Conservation (phyloP, 2,329 filamentous ascomycete genomes). For the Zasmidium citrigriseum region DNA sequence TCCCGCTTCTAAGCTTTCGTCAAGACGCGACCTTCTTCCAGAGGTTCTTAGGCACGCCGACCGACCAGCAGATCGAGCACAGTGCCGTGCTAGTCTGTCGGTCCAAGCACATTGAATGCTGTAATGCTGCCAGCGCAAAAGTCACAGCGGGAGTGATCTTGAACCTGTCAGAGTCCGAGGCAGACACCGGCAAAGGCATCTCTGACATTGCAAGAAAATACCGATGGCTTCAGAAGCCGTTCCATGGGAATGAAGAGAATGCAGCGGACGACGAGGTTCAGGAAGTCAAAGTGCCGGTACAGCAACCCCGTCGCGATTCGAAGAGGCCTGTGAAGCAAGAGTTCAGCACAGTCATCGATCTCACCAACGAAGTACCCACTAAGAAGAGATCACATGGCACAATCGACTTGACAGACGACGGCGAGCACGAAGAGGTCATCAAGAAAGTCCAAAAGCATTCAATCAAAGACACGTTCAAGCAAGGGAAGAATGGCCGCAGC, state of each 20-base stretch:
- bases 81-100: constrained; percentile 49
- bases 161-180: constrained; percentile 1
- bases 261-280: too few species aligned
- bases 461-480: not conserved
- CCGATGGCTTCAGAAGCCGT: not conserved
- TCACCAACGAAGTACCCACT: too few species aligned
- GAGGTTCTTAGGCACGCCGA: not conserved
- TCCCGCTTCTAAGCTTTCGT: constrained; percentile 36
- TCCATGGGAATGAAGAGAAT: not conserved
- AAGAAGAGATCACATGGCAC: not conserved
- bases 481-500: not conserved
- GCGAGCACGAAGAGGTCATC: not conserved
- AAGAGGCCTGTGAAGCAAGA: not conserved
- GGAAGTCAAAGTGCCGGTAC: too few species aligned
- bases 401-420: constrained; percentile 3
- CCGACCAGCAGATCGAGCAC: constrained; percentile 4
- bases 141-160: not conserved
- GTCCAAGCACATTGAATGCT: constrained; percentile 45
- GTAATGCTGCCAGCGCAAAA: not conserved
- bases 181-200: not conserved
- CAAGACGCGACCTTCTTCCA: not conserved
- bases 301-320: too few species aligned
- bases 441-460: not conserved
- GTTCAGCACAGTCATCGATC: not conserved
- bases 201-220: not conserved